These are phyloP conservation scores for Boletus edulis DNA, from an alignment of 768 basidiomycete genomes.

Conservation along the genomic window DNA sequence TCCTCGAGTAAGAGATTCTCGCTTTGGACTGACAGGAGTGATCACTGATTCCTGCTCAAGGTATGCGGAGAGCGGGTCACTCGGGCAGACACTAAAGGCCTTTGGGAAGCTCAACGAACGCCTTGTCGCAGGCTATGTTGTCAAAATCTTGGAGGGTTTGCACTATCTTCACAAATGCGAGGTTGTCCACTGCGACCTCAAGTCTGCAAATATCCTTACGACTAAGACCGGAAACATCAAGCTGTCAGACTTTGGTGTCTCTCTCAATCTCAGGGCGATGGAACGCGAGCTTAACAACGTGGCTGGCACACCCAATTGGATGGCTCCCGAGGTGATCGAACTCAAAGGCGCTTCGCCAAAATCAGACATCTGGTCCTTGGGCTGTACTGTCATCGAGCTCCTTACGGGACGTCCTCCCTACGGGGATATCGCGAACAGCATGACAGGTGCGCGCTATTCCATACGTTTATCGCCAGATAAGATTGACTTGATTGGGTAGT, in stretches of 20 bases:
- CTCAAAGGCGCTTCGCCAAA: conserved; percentile 91
- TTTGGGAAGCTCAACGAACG: conserved; percentile 93
- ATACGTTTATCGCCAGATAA: background rate
- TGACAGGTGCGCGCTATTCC: conserved; percentile 66
- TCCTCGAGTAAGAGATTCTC: conserved; percentile 73
- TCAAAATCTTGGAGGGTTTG: conserved; percentile 94
- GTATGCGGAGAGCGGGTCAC: conserved; percentile 94
- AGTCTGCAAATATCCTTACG: conserved; percentile 98
- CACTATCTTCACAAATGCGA: conserved; percentile 88
- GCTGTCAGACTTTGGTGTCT: conserved; percentile 96
- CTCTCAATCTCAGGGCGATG: conserved; percentile 91
- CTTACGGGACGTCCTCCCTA: conserved; percentile 92
- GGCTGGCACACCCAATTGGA: conserved; percentile 98
- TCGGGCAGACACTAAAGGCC: conserved; percentile 88
- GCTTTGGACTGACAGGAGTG: background rate
- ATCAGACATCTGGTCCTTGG: conserved; percentile 95
- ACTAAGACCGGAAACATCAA: conserved; percentile 98
- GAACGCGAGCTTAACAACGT: conserved; percentile 82
- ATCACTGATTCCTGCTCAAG: conserved; percentile 40
- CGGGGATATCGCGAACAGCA: conserved; percentile 81
- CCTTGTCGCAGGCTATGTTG: conserved; percentile 89
- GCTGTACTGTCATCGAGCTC: conserved; percentile 92
- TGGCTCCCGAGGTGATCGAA: conserved; percentile 98
- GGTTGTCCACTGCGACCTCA: conserved; percentile 97
- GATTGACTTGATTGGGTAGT: conserved; percentile 45